phyloP scores from a whole-genome alignment of 2,329 filamentous ascomycete species.

The Xylariaceae sp. region DNA sequence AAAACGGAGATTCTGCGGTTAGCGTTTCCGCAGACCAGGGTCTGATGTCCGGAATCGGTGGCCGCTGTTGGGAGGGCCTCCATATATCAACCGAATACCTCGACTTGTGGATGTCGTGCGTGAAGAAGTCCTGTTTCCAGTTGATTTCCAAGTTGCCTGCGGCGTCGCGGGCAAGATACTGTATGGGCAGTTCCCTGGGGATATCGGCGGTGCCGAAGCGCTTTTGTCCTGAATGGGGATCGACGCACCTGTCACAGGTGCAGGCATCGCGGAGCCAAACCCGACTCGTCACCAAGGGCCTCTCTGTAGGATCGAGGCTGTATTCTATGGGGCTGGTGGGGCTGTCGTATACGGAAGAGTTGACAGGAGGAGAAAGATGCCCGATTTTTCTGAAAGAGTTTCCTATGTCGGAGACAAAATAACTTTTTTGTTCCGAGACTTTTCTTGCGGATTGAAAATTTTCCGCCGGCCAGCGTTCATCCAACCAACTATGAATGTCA shows the following conservation, averaged over 20 bases:
- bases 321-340: neutral
- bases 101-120: conserved; percentile 29
- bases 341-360: no score
- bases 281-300: conserved; percentile 2
- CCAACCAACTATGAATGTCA: no score
- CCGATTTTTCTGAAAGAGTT: no score
- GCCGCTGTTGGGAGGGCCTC: neutral
- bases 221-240: conserved; percentile 57
- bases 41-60: neutral
- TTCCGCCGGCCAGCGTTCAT: no score
- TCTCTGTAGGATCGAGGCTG: neutral
- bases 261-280: conserved; percentile 53
- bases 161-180: conserved; percentile 21
- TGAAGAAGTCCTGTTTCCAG: conserved; percentile 50
- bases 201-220: conserved; percentile 61
- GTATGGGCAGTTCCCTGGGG: conserved; percentile 38
- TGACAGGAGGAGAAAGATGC: no score
- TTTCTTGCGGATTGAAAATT: no score
- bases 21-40: conserved; percentile 34
- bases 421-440: no score
- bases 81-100: conserved; percentile 29
- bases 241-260: conserved; percentile 50
- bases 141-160: conserved; percentile 47
- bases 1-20: conserved; percentile 40
- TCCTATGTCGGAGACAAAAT: no score